Base-by-base conservation (phyloP, 75 land plant genomes). In the Pinus tabuliformis region DNA sequence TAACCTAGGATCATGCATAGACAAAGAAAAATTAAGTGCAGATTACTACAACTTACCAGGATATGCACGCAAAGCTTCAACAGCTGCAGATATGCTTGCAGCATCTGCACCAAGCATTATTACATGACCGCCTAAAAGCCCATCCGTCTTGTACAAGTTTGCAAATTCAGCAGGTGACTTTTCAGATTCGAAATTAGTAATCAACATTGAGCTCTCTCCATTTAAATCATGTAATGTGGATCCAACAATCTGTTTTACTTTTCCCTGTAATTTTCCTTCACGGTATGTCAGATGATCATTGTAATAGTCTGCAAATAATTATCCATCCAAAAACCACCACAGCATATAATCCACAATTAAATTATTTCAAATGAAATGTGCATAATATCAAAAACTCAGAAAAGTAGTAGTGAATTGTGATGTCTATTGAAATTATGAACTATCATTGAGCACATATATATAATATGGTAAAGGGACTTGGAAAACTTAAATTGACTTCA, bases 21-120 rank as follows among this genome's bases (percentile, higher is more conserved):
- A 37, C 18, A 66, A 66, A 16, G 70, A 37, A 2, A 39, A 39
- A 39, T 39, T 0, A 39, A 39, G 5, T 39, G 5, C 42, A 39
- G 42, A 39, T 54, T 30, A 75, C 20, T 18, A 2, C 33, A 77
- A 76, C 72, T 62, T 84, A 85, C 97, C 97, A 82, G 99, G 99
- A 84, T 85, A 96, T 5, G 91, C 93, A 76, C 62, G 81, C 49
- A 96, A 63, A 57, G 99, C 99, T 85, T 94, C 93, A 59, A 90
- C 57, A 17, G 95, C 97, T 57, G 91, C 91, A 73, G 81, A 18
- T 74, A 73, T 82, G 82, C 99, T 96, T 17, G 82, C 81, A 57
- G 83, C 82, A 86, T 96, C 99, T 17, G 95, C 95, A 59, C 99
- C 97, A 58, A 96, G 97, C 97, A 96, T 96, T 73, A 96, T 94